A percentile compares a stretch with the other conserved stretches of the same genome.
Conservation (phyloP, 78 protist species). For the Dictyostelium capitatum region DNA sequence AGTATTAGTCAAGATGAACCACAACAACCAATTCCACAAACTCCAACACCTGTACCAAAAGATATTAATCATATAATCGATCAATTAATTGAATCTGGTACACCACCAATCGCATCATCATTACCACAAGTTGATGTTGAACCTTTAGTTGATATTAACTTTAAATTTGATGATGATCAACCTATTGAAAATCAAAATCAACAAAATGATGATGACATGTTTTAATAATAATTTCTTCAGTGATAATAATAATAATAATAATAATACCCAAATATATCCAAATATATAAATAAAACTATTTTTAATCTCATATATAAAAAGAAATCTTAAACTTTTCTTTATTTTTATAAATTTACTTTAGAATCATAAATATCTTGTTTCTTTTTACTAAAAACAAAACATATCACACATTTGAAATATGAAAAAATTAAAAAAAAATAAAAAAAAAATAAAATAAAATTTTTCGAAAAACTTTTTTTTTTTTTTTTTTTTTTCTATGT, state of each 20-base stretch:
- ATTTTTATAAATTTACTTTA: too few relatives aligned
- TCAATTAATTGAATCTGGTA: constrained; percentile 15
- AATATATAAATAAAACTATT: too few relatives aligned
- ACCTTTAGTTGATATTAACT: constrained; percentile 2
- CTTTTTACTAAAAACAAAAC: too few relatives aligned
- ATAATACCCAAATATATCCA: too few relatives aligned
- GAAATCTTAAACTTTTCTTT: too few relatives aligned
- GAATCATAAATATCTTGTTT: too few relatives aligned
- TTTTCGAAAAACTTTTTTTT: not conserved
- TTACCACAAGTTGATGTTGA: not conserved
- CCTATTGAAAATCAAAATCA: not conserved
- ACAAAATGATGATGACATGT: not conserved
- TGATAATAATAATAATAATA: too few relatives aligned
- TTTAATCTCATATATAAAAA: too few relatives aligned
- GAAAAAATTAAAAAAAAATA: too few relatives aligned
- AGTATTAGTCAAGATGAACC: not conserved
- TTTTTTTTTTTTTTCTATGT: too few relatives aligned
- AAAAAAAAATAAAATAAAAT: too few relatives aligned
- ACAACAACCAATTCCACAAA: not conserved
- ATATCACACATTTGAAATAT: too few relatives aligned
- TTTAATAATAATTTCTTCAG: not conserved
- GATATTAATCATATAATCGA: constrained; percentile 11
- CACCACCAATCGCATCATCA: constrained; percentile 29
- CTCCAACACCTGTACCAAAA: constrained; percentile 10
- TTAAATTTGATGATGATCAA: constrained; percentile 5